These are phyloP conservation scores for Candida sakaeoensis DNA, from an alignment of 805 yeast genomes.

Conservation along the genomic window DNA sequence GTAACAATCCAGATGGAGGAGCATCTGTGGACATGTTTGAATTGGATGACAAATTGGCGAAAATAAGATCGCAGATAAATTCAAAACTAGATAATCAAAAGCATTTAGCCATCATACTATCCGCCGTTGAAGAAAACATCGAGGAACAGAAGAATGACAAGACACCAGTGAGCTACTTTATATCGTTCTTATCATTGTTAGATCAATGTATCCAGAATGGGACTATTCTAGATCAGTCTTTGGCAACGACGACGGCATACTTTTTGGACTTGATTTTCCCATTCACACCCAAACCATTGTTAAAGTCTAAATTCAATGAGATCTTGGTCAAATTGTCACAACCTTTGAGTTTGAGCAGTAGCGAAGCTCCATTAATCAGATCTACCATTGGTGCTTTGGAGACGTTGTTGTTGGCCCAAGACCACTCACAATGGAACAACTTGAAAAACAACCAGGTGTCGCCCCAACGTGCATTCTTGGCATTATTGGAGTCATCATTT, in stretches of 20 bases:
- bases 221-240: conserved; percentile 51
- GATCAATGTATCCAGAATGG: conserved; percentile 62
- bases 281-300: conserved; percentile 61
- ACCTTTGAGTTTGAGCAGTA: conserved; percentile 60
- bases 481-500: conserved; percentile 69
- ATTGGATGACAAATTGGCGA: conserved; percentile 59
- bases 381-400: conserved; percentile 87
- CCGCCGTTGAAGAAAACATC: conserved; percentile 88
- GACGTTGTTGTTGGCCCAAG: conserved; percentile 74
- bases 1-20: conserved; percentile 38
- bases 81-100: conserved; percentile 88
- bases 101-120: conserved; percentile 74
- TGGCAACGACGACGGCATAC: conserved; percentile 77
- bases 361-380: conserved; percentile 77
- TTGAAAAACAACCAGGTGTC: conserved; percentile 47
- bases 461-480: conserved; percentile 81
- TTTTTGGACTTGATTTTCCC: conserved; percentile 78
- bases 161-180: conserved; percentile 78
- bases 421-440: conserved; percentile 65
- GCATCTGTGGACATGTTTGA: conserved; percentile 37
- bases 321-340: conserved; percentile 80
- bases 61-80: conserved; percentile 64
- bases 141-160: conserved; percentile 57
- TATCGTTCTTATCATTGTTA: conserved; percentile 75
- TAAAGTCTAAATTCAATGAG: conserved; percentile 72